These are phyloP conservation scores for Nemania serpens DNA, from an alignment of 2,329 filamentous ascomycete genomes.

Conservation along the genomic window DNA sequence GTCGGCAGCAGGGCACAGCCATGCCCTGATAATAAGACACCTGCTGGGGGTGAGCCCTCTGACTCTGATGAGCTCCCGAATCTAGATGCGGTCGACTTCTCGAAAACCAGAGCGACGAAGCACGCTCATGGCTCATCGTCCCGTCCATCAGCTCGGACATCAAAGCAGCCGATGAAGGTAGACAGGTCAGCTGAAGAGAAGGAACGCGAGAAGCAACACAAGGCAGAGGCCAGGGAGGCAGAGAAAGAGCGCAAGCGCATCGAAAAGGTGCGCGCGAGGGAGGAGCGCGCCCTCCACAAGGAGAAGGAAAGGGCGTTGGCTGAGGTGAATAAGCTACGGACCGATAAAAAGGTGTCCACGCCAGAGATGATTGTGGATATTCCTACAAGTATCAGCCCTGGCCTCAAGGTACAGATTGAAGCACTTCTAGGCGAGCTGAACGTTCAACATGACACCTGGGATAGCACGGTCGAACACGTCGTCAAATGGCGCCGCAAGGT, in stretches of 20 bases:
- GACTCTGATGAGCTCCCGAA: slow-evolving; percentile 55
- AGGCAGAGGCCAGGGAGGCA: slow-evolving; percentile 53
- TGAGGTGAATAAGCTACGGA: slow-evolving; percentile 73
- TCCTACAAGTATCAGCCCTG: slow-evolving; percentile 58
- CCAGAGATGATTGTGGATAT: slow-evolving; percentile 80
- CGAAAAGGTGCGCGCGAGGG: slow-evolving; percentile 64
- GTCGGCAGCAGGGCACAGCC: slow-evolving; percentile 23
- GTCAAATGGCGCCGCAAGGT: slow-evolving; percentile 73
- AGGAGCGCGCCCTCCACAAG: slow-evolving; percentile 66
- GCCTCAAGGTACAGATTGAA: slow-evolving; percentile 51
- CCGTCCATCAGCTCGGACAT: slow-evolving; percentile 28
- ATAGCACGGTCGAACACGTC: slow-evolving; percentile 55
- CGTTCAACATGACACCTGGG: slow-evolving; percentile 52
- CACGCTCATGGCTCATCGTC: slow-evolving; percentile 28
- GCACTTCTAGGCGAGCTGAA: slow-evolving; percentile 56
- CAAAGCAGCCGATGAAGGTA: slow-evolving; percentile 16
- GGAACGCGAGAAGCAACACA: slow-evolving; percentile 49
- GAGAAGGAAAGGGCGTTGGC: slow-evolving; percentile 67
- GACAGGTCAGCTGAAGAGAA: slow-evolving; percentile 45
- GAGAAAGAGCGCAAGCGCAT: slow-evolving; percentile 61
- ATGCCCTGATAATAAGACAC: slow-evolving; percentile 42
- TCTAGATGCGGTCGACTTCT: slow-evolving; percentile 47
- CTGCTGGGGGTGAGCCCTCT: slow-evolving; percentile 42
- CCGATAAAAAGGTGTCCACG: slow-evolving; percentile 73
- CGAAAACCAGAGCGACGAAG: slow-evolving; percentile 32